Percentiles rank a stretch among this genome's conserved stretches.
phyloP scores from a whole-genome alignment of 371 early-diverging fungal species.

The Mycotypha africana region DNA sequence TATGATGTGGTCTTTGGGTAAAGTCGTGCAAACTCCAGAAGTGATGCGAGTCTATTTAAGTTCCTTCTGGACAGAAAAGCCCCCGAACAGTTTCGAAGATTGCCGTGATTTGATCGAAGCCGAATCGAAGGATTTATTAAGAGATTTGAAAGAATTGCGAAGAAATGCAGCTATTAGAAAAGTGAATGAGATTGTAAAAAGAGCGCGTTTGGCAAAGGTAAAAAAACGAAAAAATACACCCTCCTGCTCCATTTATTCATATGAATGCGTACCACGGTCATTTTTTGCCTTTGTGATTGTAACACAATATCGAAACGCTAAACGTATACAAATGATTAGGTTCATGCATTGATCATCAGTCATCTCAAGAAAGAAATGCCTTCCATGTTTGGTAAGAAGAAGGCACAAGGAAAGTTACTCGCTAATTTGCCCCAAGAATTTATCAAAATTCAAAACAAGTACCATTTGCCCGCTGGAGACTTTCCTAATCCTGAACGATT shows the following conservation, averaged over 20 bases:
- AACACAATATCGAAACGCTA: no score
- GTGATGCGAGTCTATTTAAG: slow-evolving; percentile 84
- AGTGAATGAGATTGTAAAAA: slow-evolving; percentile 88
- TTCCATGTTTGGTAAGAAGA: slow-evolving; percentile 74
- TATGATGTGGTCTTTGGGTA: slow-evolving; percentile 92
- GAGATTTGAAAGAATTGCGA: slow-evolving; percentile 71
- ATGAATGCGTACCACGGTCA: no score
- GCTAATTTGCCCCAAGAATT: slow-evolving; percentile 62
- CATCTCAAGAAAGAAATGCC: slow-evolving; percentile 85
- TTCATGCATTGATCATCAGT: slow-evolving; percentile 79
- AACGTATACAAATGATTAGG: slow-evolving; percentile 25
- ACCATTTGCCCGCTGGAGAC: slow-evolving; percentile 59
- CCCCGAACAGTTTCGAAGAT: slow-evolving; percentile 70
- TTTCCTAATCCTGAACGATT: slow-evolving; percentile 60
- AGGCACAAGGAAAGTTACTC: slow-evolving; percentile 62
- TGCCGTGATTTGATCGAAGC: slow-evolving; percentile 62
- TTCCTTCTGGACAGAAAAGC: slow-evolving; percentile 77
- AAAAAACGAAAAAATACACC: background rate
- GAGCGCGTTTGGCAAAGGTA: slow-evolving; percentile 74
- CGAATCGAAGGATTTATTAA: slow-evolving; percentile 75
- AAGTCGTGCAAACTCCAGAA: slow-evolving; percentile 84
- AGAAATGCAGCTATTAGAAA: slow-evolving; percentile 85
- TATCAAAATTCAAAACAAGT: slow-evolving; percentile 54
- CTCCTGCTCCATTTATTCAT: no score
- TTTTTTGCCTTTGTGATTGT: no score